Evolutionary conservation across 192 early-diverging fungal species (phyloP), one percentile per base, ranked within the genome.

Genomic region (Coemansia sp.): DNA sequence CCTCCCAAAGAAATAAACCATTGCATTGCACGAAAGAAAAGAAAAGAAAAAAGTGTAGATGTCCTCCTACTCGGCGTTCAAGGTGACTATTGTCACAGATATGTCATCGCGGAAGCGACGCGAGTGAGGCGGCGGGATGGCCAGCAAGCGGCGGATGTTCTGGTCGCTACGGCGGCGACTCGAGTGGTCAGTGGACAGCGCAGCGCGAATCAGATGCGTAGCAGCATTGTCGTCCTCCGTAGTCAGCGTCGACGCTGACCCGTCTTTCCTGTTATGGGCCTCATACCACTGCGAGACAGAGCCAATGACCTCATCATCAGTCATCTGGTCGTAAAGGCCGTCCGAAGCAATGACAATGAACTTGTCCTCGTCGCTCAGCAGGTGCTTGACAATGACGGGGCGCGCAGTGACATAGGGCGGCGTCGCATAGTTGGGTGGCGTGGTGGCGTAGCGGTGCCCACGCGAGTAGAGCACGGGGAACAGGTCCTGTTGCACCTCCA

Each of bases 81-180:
- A 60, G 6, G 74, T 81, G 28, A 89, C 70, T 16, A 92, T 83
- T 24, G 85, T 80, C 7, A 93, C 85, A 0, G 93, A 93, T 36
- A 95, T 92, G 69, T 95, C 94, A 63, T 95, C 94, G 14, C 92
- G 85, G 71, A 85, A 90, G 5, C 66, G 62, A 50, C 94, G 88
- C 37, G 85, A 84, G 60, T 86, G 69, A 5, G 87, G 87, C 23
- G 86, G 72, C 26, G 87, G 89, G 21, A 93, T 84, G 16, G 82
- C 81, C 69, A 93, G 67, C 31, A 89, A 75, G 2, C 84, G 76
- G 13, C 86, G 85, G 39, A 93, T 79, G 37, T 83, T 68, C 5
- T 88, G 77, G 36, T 86, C 86, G 63, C 86, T 85, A 10, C 85
- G 79, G 8, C 85, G 87, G 5, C 85, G 87, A 3, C 88, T 85